Conservation (phyloP, 495 filamentous ascomycete species). For the Elasticomyces elasticus region DNA sequence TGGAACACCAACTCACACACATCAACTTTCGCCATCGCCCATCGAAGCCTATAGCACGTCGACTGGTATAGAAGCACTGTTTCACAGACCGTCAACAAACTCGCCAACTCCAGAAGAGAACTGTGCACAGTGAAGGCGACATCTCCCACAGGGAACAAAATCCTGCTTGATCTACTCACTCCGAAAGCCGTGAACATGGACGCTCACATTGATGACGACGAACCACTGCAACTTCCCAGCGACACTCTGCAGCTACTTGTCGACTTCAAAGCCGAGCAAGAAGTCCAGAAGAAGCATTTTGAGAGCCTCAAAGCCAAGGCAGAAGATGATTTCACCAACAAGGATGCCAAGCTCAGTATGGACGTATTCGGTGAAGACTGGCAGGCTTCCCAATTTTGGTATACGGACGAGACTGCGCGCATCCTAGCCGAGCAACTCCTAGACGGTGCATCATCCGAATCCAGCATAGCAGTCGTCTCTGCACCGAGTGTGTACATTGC, state of each 20-base stretch:
- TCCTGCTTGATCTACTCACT: neutral
- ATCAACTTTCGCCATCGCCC: neutral
- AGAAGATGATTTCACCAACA: conserved; percentile 27
- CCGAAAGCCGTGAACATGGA: neutral
- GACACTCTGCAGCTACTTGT: conserved; percentile 53
- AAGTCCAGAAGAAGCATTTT: conserved; percentile 51
- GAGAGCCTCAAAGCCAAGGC: conserved; percentile 47
- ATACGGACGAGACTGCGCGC: conserved; percentile 57
- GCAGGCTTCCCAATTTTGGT: conserved; percentile 78
- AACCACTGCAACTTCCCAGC: conserved; percentile 40
- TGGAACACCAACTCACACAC: neutral
- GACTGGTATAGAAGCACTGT: too few relatives aligned
- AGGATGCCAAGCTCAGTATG: conserved; percentile 45
- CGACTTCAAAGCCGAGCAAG: conserved; percentile 59
- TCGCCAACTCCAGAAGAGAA: too few relatives aligned
- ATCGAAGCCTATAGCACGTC: too few relatives aligned
- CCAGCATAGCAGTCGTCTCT: conserved; percentile 55
- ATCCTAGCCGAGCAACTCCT: conserved; percentile 53
- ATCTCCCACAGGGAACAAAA: too few relatives aligned
- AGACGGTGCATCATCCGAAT: conserved; percentile 41
- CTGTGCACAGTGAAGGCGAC: too few relatives aligned
- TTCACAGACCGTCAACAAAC: neutral
- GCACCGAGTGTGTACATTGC: conserved; percentile 68
- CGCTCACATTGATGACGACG: conserved; percentile 14
- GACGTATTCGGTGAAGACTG: conserved; percentile 69